Base-by-base conservation (phyloP, 2,329 filamentous ascomycete species). In the Fusarium oxysporum region DNA sequence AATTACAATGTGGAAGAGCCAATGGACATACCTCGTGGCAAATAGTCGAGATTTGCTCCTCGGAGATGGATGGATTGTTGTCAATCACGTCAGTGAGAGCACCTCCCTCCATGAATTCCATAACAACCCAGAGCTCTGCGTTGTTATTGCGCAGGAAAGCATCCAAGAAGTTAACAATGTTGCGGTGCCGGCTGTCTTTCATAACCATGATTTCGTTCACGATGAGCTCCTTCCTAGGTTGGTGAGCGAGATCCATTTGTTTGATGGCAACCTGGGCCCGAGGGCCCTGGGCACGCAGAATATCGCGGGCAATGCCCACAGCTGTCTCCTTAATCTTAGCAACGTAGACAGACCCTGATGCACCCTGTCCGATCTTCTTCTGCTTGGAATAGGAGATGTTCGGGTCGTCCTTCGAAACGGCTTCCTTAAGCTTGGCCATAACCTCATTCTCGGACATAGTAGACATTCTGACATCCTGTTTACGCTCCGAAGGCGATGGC, bases 161-260 rank as follows among this genome's bases (percentile, higher is more conserved):
- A 77, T 99, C 96, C 38, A 99, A 86, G 85, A 97, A 99, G 84
- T 99, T 99, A 83, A 99, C 96, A 86, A 99, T 99, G 83, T 99
- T 99, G 69, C 93, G 92, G 82, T 99, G 96, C 81, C 95, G 93
- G 86, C 94, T 97, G 85, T 99, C 96, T 86, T 98, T 98, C 96
- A 99, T 99, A 68, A 99, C 96, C 85, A 99, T 97, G 80, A 99
- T 99, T 80, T 99, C 96, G 82, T 99, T 99, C 59, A 99, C 96
- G 79, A 99, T 99, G 79, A 99, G 86, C 83, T 99, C 96, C 87
- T 99, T 99, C 66, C 96, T 90, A 53, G 96, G 96, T 83, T 99
- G 96, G 80, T 97, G 96, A 56, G 96, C 94, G 62, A 99, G 89
- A 84, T 99, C 96, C 96, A 99, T 99, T 85, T 99, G 96, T 86